Evolutionary conservation across 2,329 filamentous ascomycete species (phyloP).

Genomic region (Periconia digitata): DNA sequence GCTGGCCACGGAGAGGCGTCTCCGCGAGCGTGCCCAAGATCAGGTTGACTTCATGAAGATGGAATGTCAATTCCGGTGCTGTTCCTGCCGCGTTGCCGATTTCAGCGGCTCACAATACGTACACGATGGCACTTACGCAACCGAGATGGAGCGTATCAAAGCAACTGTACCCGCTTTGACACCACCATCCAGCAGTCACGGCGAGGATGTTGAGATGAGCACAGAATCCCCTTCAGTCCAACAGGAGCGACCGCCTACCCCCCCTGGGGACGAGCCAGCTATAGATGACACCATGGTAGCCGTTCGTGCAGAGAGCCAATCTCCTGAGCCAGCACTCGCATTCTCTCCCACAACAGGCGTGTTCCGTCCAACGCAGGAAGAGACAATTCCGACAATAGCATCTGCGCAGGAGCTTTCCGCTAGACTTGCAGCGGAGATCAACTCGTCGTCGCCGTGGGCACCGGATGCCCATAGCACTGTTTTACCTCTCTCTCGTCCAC

Average conservation of each 20-base stretch:
- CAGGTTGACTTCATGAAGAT: constrained; percentile 75
- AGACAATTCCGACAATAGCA: constrained; percentile 16
- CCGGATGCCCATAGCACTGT: constrained; percentile 24
- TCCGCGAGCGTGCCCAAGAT: constrained; percentile 70
- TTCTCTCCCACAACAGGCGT: constrained; percentile 45
- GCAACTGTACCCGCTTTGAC: constrained; percentile 58
- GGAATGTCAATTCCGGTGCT: constrained; percentile 70
- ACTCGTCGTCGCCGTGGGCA: constrained; percentile 25
- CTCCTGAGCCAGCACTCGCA: constrained; percentile 24
- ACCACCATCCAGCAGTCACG: constrained; percentile 65
- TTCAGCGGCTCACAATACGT: constrained; percentile 42
- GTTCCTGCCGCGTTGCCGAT: constrained; percentile 56
- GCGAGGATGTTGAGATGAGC: constrained; percentile 37
- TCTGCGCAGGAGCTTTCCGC: constrained; percentile 15
- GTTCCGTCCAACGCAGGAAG: constrained; percentile 29
- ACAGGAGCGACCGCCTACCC: constrained; percentile 22
- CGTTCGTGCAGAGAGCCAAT: constrained; percentile 9
- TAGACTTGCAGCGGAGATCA: constrained; percentile 18
- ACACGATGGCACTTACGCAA: constrained; percentile 38
- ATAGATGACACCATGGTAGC: constrained; percentile 14
- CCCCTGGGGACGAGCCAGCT: constrained; percentile 18
- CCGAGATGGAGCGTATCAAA: constrained; percentile 42
- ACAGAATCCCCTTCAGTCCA: constrained; percentile 17
- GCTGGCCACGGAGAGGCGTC: constrained; percentile 55
- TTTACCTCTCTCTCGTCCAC: constrained; percentile 11